Percentiles rank a stretch among this genome's conserved stretches.
Evolutionary conservation across 2,329 filamentous ascomycete genomes (phyloP).

Genomic region (Fusarium tupiense): DNA sequence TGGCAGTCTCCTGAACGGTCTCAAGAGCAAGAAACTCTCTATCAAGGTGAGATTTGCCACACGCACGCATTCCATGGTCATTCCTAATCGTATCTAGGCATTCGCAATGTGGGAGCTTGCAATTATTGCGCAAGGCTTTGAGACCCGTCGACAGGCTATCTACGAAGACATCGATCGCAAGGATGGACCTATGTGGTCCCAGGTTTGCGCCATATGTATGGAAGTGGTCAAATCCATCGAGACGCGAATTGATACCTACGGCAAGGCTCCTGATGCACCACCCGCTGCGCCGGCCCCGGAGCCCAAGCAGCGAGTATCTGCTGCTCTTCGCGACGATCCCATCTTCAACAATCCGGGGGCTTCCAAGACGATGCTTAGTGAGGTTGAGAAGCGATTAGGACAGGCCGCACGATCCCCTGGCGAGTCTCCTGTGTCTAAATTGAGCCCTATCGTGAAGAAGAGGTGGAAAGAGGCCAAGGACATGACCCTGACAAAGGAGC

Average conservation of each 20-base stretch:
- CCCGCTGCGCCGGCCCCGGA: slow-evolving; percentile 45
- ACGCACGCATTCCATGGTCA: background rate
- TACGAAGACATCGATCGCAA: slow-evolving; percentile 88
- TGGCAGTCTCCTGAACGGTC: slow-evolving; percentile 83
- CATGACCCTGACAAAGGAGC: slow-evolving; percentile 61
- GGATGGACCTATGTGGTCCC: slow-evolving; percentile 82
- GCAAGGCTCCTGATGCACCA: slow-evolving; percentile 54
- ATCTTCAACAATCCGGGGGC: slow-evolving; percentile 55
- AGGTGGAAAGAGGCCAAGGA: slow-evolving; percentile 59
- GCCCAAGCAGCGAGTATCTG: slow-evolving; percentile 49
- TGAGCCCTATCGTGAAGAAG: slow-evolving; percentile 63
- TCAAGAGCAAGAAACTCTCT: slow-evolving; percentile 84
- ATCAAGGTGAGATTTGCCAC: slow-evolving; percentile 65
- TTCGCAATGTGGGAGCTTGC: slow-evolving; percentile 94
- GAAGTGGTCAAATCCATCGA: slow-evolving; percentile 74
- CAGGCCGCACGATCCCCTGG: slow-evolving; percentile 59
- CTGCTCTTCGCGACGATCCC: slow-evolving; percentile 56
- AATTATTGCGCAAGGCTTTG: slow-evolving; percentile 79
- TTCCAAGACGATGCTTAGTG: slow-evolving; percentile 52
- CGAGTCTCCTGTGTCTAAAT: slow-evolving; percentile 57
- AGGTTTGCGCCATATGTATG: slow-evolving; percentile 77
- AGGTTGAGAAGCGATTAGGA: slow-evolving; percentile 58
- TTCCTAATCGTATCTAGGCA: slow-evolving; percentile 56
- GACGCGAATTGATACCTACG: slow-evolving; percentile 71
- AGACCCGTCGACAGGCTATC: slow-evolving; percentile 80